These are phyloP conservation scores for Spergularia marina DNA, from an alignment of 148 eudicot species.

Conservation along the genomic window DNA sequence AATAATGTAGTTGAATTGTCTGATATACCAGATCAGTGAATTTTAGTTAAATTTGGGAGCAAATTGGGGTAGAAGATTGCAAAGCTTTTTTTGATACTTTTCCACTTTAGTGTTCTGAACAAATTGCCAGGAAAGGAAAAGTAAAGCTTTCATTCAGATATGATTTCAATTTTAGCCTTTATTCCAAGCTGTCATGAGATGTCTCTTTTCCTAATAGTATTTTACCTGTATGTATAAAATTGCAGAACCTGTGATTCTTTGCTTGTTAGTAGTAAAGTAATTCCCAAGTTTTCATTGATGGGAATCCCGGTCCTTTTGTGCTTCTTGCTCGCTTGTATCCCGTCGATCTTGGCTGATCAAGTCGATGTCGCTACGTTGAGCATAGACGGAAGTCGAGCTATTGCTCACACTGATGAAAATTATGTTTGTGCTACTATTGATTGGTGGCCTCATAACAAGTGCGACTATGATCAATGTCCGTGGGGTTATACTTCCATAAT, in stretches of 20 bases:
- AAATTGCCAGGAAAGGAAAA: background rate
- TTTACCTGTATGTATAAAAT: background rate
- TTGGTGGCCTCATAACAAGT: slow-evolving; percentile 96
- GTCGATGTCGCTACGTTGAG: slow-evolving; percentile 39
- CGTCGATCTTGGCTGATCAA: slow-evolving; percentile 51
- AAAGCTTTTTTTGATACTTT: background rate
- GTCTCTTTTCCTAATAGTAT: slow-evolving; percentile 2
- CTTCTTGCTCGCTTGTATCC: slow-evolving; percentile 39
- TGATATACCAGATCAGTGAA: too few species aligned
- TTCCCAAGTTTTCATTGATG: slow-evolving; percentile 17
- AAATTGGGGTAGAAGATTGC: background rate
- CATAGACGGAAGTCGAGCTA: slow-evolving; percentile 44
- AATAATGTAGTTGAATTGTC: too few species aligned
- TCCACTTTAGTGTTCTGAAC: background rate
- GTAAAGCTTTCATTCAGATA: background rate
- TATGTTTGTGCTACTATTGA: slow-evolving; percentile 85
- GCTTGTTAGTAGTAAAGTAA: background rate
- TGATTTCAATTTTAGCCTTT: slow-evolving; percentile 2
- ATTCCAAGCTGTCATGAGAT: background rate
- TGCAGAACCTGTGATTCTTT: slow-evolving; percentile 16
- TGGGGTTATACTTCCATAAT: slow-evolving; percentile 75
- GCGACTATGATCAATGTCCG: slow-evolving; percentile 77
- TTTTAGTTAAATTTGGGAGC: background rate
- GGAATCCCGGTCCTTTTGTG: slow-evolving; percentile 27
- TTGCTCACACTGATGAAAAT: slow-evolving; percentile 65